These are phyloP conservation scores for Candida adriatica DNA, from an alignment of 805 yeast species.

Conservation along the genomic window DNA sequence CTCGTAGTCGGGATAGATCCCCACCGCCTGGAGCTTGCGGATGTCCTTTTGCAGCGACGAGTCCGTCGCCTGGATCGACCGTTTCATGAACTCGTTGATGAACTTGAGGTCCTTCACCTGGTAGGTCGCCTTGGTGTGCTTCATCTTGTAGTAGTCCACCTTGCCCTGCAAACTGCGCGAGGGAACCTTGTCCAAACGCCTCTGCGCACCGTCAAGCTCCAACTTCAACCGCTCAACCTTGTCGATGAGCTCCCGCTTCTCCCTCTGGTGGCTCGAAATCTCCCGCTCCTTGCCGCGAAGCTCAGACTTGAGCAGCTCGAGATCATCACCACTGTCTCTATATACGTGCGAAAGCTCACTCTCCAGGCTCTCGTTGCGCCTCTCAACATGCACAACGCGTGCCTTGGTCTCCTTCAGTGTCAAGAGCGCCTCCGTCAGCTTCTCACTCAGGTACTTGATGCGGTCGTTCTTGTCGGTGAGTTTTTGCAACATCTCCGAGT, in stretches of 20 bases:
- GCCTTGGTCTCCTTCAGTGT: constrained; percentile 26
- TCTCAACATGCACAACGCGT: constrained; percentile 25
- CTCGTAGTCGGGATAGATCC: constrained; percentile 24
- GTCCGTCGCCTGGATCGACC: constrained; percentile 23
- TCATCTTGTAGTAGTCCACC: constrained; percentile 39
- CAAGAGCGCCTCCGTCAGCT: constrained; percentile 18
- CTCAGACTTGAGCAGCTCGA: constrained; percentile 12
- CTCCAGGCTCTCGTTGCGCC: constrained; percentile 27
- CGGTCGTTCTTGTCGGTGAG: constrained; percentile 20
- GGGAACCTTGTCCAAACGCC: constrained; percentile 27
- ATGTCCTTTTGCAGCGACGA: constrained; percentile 21
- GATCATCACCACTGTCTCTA: constrained; percentile 12
- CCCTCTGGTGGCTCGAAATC: constrained; percentile 23
- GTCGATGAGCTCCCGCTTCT: constrained; percentile 27
- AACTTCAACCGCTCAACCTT: constrained; percentile 21
- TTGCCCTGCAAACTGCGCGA: constrained; percentile 29
- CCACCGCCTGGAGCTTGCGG: constrained; percentile 20
- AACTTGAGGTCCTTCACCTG: constrained; percentile 29
- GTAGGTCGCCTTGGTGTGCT: constrained; percentile 37
- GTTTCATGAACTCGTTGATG: constrained; percentile 26
- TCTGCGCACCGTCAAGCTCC: constrained; percentile 24
- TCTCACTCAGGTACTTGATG: constrained; percentile 18
- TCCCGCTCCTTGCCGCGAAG: constrained; percentile 16
- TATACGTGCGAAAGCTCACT: constrained; percentile 26
- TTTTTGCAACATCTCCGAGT: constrained; percentile 22